These are phyloP conservation scores for Fusarium sp. DNA, from an alignment of 2,329 filamentous ascomycete species.

Conservation along the genomic window DNA sequence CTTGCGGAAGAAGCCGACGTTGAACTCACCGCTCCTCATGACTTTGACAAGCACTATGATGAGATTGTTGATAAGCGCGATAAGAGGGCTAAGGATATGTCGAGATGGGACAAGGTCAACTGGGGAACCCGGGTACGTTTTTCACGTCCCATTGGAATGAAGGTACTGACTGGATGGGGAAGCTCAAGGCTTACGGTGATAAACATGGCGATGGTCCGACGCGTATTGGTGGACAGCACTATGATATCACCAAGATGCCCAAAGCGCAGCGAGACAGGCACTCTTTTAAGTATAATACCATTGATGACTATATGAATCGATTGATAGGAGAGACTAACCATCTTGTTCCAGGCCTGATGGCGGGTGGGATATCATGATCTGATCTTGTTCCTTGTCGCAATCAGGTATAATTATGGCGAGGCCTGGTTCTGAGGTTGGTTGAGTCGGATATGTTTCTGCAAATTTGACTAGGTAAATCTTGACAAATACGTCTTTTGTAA, in stretches of 20 bases:
- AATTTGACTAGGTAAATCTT: not conserved
- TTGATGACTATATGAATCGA: not conserved
- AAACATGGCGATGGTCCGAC: not conserved
- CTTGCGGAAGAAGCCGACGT: slow-evolving; percentile 25
- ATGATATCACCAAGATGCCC: slow-evolving; percentile 18
- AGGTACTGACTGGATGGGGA: not conserved
- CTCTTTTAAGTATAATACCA: not conserved
- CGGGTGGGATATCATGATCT: not conserved
- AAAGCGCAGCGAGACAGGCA: slow-evolving; percentile 3
- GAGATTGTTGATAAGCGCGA: not conserved
- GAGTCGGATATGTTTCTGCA: not conserved
- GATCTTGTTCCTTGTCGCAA: not conserved
- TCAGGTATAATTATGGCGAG: not conserved
- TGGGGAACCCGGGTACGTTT: slow-evolving; percentile 4
- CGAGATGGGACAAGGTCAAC: slow-evolving; percentile 14
- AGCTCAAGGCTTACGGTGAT: not conserved
- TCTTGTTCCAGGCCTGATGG: not conserved
- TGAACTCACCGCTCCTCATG: not conserved
- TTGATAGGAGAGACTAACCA: not conserved
- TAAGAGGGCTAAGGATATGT: slow-evolving; percentile 1
- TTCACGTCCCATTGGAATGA: rapidly evolving
- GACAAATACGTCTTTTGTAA: not conserved
- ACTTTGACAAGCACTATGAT: not conserved
- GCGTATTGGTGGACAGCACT: slow-evolving; percentile 5
- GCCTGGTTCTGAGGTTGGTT: not conserved